phyloP scores from a whole-genome alignment of 116 monocot genomes.

The Dioscorea cayenensis region DNA sequence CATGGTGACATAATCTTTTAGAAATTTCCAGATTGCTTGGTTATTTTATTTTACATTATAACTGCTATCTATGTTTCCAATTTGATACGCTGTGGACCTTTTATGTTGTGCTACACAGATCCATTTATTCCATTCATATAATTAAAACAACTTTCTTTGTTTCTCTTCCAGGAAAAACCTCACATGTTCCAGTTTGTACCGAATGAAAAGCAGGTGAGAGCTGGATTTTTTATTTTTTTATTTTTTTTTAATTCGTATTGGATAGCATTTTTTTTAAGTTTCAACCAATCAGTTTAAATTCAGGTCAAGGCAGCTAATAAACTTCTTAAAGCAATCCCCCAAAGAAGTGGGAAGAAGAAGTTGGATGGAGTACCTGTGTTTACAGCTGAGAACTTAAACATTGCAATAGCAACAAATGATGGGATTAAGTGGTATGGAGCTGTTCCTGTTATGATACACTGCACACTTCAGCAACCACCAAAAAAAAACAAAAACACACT shows the following conservation, averaged over 20 bases:
- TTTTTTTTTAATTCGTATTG: neutral
- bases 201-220: slow-evolving; percentile 72
- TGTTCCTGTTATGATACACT: neutral
- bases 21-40: neutral
- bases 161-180: slow-evolving; percentile 81
- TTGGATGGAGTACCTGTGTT: slow-evolving; percentile 92
- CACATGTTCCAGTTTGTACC: slow-evolving; percentile 91
- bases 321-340: slow-evolving; percentile 49
- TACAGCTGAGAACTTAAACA: slow-evolving; percentile 84
- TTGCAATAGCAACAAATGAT: slow-evolving; percentile 90
- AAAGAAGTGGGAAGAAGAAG: slow-evolving; percentile 48
- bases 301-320: slow-evolving; percentile 90
- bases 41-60: neutral
- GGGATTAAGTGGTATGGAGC: slow-evolving; percentile 80
- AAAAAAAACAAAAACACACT: neutral
- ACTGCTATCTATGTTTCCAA: neutral
- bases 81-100: neutral
- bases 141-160: neutral
- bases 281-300: slow-evolving; percentile 1
- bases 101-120: neutral
- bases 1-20: too few relatives aligned
- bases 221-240: neutral
- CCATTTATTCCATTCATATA: neutral
- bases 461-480: neutral
- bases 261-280: slow-evolving; percentile 1